These are phyloP conservation scores for Talinum fruticosum DNA, from an alignment of 148 eudicot genomes.

Conservation along the genomic window DNA sequence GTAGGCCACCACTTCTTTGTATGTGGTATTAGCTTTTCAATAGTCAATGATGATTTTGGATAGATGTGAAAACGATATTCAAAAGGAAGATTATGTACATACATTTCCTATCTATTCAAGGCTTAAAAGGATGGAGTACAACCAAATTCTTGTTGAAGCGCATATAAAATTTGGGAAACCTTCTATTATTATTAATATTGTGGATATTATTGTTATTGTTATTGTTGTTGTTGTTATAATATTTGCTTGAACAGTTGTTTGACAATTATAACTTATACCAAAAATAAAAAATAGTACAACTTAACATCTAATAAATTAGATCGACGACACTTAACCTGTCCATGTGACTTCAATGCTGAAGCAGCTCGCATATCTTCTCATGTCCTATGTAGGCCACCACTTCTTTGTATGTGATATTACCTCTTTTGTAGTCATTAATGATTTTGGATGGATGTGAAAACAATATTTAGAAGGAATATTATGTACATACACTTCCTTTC, in stretches of 20 bases:
- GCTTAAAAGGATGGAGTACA: constrained; percentile 66
- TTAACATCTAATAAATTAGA: too few species aligned
- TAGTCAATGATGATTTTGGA: constrained; percentile 68
- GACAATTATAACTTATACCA: too few species aligned
- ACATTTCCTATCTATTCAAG: constrained; percentile 75
- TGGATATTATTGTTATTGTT: too few species aligned
- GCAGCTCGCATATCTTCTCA: constrained; percentile 64
- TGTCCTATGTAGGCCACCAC: constrained; percentile 96
- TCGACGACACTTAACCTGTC: too few species aligned
- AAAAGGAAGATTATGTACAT: constrained; percentile 78
- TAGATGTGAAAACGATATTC: constrained; percentile 50
- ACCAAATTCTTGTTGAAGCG: constrained; percentile 65
- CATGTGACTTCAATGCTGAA: too few species aligned
- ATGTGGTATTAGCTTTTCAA: constrained; percentile 65
- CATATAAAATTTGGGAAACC: constrained; percentile 68
- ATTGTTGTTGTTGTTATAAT: too few species aligned
- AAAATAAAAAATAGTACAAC: too few species aligned
- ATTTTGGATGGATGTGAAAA: constrained; percentile 49
- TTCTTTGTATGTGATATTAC: constrained; percentile 60
- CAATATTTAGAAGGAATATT: constrained; percentile 69
- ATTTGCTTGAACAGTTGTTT: too few species aligned
- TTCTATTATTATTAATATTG: too few species aligned
- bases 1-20: constrained; percentile 83
- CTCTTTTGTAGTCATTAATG: constrained; percentile 72
- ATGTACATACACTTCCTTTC: constrained; percentile 86